These are phyloP conservation scores for Crithidia bombi DNA, from an alignment of 208 protist genomes.

Conservation along the genomic window DNA sequence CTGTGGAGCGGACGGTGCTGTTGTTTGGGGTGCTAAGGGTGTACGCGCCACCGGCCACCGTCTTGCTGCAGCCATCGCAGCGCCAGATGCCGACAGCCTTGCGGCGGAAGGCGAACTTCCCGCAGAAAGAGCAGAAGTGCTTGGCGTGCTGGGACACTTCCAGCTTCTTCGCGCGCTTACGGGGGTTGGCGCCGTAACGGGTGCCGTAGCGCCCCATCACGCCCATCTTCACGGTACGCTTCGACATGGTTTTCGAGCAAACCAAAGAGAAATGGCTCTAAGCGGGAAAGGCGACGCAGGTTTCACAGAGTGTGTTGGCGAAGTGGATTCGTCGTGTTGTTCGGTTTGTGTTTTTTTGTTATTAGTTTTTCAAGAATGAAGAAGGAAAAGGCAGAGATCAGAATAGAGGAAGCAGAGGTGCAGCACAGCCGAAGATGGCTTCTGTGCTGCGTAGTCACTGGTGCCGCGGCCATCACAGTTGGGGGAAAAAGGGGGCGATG, in stretches of 20 bases:
- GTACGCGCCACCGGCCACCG: constrained; percentile 98
- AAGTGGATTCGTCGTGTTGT: too few relatives aligned
- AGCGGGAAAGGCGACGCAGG: neutral
- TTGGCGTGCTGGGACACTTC: constrained; percentile 98
- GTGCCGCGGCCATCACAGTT: too few relatives aligned
- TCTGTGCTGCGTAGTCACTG: neutral
- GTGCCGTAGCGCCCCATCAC: constrained; percentile 99
- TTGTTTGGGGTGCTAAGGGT: constrained; percentile 96
- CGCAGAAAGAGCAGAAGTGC: constrained; percentile 99
- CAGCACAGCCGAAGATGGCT: neutral
- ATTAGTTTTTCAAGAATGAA: neutral
- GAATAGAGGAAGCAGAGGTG: neutral
- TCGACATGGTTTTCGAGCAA: constrained; percentile 81
- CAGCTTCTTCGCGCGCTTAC: constrained; percentile 99
- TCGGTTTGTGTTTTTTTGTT: neutral
- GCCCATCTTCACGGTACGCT: constrained; percentile 99
- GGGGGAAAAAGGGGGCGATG: too few relatives aligned
- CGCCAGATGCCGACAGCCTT: constrained; percentile 99
- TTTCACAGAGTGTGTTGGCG: neutral
- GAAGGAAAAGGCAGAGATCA: neutral
- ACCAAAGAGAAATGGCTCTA: constrained; percentile 28
- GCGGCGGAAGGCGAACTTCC: constrained; percentile 97
- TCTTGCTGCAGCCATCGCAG: constrained; percentile 97
- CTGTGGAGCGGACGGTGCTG: constrained; percentile 96
- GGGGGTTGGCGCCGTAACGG: constrained; percentile 98